Evolutionary conservation across 164 flowering plant species (phyloP), one percentile per base, ranked within the genome.

Genomic region (Kalanchoe fedtschenkoi): DNA sequence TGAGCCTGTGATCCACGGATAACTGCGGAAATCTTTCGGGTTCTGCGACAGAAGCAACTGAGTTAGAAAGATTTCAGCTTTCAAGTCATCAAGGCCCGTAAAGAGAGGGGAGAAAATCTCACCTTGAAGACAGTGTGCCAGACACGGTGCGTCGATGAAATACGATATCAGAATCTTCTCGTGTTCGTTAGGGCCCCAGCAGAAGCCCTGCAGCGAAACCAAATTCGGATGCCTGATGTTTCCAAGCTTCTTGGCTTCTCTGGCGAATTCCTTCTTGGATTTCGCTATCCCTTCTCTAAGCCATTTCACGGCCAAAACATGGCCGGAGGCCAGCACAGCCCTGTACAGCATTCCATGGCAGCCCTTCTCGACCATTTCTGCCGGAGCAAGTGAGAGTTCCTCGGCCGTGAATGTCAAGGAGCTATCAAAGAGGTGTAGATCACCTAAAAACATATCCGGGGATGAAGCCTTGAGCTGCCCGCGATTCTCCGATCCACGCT

Each of bases 301-400:
- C 88, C 90, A 76, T 66, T 58, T 58, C n/a, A 30, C 26, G 29
- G 39, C 61, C 61, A 58, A n/a, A 22, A 76, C 66, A 59, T 55
- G 73, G 34, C 81, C 88, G 61, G 77, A 74, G 58, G 66, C 74
- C 46, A 88, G 81, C 37, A 73, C 70, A 58, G 88, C 91, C 74
- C 68, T 78, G 56, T 88, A 88, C n/a, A 81, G 62, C 32, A 78
- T 77, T 30, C 96, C 96, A 69, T 88, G 96, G 62, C 91, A 80
- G 66, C 96, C 83, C 66, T 77, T 81, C 0, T 89, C 96, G 43
- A 84, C 58, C 35, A 79, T 69, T 70, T 88, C 96, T 15, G 87
- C 91, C 3, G 91, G 89, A 37, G 96, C 96, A 59, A 68, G 68
- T n/a, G 96, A 88, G 41, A 88, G 80, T 35, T 88, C 87, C 65